Evolutionary conservation across 2,329 filamentous ascomycete genomes (phyloP), one percentile per base, ranked within the genome.

Genomic region (Gyromitra esculenta): DNA sequence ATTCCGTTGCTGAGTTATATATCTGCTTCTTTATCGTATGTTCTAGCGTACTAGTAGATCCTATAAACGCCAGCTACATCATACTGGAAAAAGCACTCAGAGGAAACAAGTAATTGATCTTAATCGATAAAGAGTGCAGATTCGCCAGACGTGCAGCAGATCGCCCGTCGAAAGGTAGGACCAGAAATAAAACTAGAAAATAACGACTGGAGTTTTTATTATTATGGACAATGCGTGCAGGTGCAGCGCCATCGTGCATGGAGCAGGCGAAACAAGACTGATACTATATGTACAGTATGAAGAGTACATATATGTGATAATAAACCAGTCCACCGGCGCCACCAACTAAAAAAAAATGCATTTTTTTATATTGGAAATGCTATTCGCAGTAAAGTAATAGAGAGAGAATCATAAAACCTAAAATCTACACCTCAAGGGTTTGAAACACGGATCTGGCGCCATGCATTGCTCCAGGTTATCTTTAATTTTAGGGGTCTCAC

Each of bases 191-290:
- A 15, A 31, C 25, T 31, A 3, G 39, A 6, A 59, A 59, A 59
- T 5, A 18, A 59, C 56, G 9, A 41, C 52, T 25, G 11, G 25
- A 31, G 25, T 31, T 31, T 31, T 31, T 31, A 0, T 59, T 5
- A 5, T 39, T 59, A 59, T 8, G 56, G 56, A 59, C 25, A 31
- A 31, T 37, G 39, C 56, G 31, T n/a, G 56, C 25, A 37, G 31
- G 31, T 59, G 56, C 56, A 59, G 31, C n/a, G 52, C 52, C 35
- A 59, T 59, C 56, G 13, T 59, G 56, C 56, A 59, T 59, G 39
- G 15, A 11, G 9, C 35, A 18, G 31, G 35, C 56, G 56, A 59
- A 59, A 25, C 52, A 56, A 7, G 11, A 11, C 8, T 56, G 25
- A 25, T 5, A 25, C 18, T 7, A 35, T n/a, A 37, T 37, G 25